Evolutionary conservation across 176 grass and related monocot genomes (phyloP).

Genomic region (Elaeis guineensis): DNA sequence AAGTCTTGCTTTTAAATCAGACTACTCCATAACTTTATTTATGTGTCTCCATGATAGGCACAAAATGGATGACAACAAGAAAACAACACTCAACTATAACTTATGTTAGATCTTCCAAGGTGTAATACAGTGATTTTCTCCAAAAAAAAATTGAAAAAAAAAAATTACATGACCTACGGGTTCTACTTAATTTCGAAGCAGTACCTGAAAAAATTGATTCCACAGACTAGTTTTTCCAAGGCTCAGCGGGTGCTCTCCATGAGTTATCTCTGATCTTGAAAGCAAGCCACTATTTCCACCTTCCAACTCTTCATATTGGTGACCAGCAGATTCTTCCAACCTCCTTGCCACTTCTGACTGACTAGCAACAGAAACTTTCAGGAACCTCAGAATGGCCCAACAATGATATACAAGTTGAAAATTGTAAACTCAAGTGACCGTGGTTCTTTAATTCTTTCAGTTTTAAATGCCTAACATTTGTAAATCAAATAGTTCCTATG

Average conservation of each 20-base stretch:
- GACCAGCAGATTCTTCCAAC: constrained; percentile 30
- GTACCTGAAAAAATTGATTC: constrained; percentile 80
- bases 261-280: constrained; percentile 42
- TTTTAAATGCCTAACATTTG: too few relatives aligned
- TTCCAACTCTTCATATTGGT: constrained; percentile 5
- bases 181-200: background rate
- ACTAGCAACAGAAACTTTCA: constrained; percentile 47
- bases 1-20: too few relatives aligned
- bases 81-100: too few relatives aligned
- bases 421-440: too few relatives aligned
- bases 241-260: constrained; percentile 77
- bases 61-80: background rate
- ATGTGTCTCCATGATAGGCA: background rate
- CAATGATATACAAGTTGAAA: too few relatives aligned
- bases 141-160: too few relatives aligned
- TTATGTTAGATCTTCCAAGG: too few relatives aligned
- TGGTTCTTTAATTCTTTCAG: too few relatives aligned
- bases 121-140: too few relatives aligned
- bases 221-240: constrained; percentile 62
- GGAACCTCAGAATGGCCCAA: background rate
- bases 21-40: too few relatives aligned
- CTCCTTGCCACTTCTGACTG: constrained; percentile 51
- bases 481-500: too few relatives aligned
- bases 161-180: too few relatives aligned
- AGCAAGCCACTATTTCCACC: constrained; percentile 31